Evolutionary conservation across 352 stramenopile genomes (phyloP).

Genomic region (Phytophthora tubulina): DNA sequence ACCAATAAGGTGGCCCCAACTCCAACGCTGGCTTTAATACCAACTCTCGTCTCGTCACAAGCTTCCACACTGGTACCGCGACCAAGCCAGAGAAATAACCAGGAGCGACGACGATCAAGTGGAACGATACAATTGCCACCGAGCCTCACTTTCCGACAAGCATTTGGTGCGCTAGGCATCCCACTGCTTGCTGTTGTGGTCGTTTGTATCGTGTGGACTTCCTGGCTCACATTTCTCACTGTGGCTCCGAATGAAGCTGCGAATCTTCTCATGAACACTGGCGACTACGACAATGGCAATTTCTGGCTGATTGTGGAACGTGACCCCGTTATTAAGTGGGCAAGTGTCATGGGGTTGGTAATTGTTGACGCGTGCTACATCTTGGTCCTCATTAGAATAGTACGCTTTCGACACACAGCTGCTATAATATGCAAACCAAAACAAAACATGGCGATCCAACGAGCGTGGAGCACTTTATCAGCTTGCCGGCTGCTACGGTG

Average conservation of each 20-base stretch:
- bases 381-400: conserved; percentile 1
- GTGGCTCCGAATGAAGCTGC: conserved; percentile 39
- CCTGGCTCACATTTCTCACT: conserved; percentile 40
- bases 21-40: neutral
- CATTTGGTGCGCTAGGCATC: conserved; percentile 31
- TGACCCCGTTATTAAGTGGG: conserved; percentile 2
- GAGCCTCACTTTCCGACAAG: conserved; percentile 25
- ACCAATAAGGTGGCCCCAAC: conserved; percentile 2
- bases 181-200: conserved; percentile 23
- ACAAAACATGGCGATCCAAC: neutral
- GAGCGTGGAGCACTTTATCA: neutral
- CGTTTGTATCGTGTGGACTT: conserved; percentile 41
- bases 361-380: conserved; percentile 20
- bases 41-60: conserved; percentile 7
- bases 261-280: conserved; percentile 52
- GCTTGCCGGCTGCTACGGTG: conserved; percentile 10
- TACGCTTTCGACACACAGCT: neutral
- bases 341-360: conserved; percentile 16
- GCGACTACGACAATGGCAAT: conserved; percentile 42
- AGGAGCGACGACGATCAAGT: conserved; percentile 2
- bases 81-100: conserved; percentile 2
- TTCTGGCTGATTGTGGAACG: conserved; percentile 51
- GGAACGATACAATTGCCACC: neutral
- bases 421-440: conserved; percentile 2
- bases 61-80: neutral